Conservation (phyloP, 1,139 yeast genomes). For the Candida anutae region DNA sequence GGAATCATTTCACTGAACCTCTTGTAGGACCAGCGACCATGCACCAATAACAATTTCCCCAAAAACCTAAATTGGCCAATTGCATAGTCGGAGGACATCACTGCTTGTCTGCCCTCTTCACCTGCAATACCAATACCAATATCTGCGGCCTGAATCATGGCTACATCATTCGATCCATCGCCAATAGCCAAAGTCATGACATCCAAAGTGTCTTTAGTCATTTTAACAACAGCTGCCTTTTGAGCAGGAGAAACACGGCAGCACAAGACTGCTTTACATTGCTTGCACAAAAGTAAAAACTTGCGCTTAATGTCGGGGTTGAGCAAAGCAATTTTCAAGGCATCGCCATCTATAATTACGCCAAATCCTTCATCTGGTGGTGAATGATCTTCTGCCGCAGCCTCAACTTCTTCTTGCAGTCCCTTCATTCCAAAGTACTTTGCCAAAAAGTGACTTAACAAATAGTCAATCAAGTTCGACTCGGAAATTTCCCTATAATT, state of each 20-base stretch:
- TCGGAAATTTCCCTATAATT: slow-evolving; percentile 21
- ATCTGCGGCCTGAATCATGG: slow-evolving; percentile 97
- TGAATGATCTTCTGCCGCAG: slow-evolving; percentile 62
- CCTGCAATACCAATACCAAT: slow-evolving; percentile 99
- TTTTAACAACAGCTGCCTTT: slow-evolving; percentile 89
- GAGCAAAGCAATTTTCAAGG: slow-evolving; percentile 63
- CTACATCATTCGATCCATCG: slow-evolving; percentile 97
- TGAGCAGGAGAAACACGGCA: slow-evolving; percentile 98
- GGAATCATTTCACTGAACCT: slow-evolving; percentile 93
- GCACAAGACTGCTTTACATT: slow-evolving; percentile 88
- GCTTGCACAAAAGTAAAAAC: slow-evolving; percentile 80
- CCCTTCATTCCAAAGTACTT: slow-evolving; percentile 62
- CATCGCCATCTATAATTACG: slow-evolving; percentile 88
- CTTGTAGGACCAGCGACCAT: slow-evolving; percentile 95
- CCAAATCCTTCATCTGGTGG: slow-evolving; percentile 78
- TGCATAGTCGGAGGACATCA: slow-evolving; percentile 95
- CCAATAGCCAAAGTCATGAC: slow-evolving; percentile 94
- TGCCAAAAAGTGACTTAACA: slow-evolving; percentile 53
- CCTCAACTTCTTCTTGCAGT: slow-evolving; percentile 46
- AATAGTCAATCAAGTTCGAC: slow-evolving; percentile 37
- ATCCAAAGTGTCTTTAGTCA: slow-evolving; percentile 67
- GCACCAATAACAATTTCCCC: slow-evolving; percentile 71
- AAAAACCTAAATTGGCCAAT: slow-evolving; percentile 88
- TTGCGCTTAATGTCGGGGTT: slow-evolving; percentile 52
- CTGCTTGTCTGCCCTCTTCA: slow-evolving; percentile 97